phyloP scores from a whole-genome alignment of 768 basidiomycete genomes.

The Tylopilus subfusipes region DNA sequence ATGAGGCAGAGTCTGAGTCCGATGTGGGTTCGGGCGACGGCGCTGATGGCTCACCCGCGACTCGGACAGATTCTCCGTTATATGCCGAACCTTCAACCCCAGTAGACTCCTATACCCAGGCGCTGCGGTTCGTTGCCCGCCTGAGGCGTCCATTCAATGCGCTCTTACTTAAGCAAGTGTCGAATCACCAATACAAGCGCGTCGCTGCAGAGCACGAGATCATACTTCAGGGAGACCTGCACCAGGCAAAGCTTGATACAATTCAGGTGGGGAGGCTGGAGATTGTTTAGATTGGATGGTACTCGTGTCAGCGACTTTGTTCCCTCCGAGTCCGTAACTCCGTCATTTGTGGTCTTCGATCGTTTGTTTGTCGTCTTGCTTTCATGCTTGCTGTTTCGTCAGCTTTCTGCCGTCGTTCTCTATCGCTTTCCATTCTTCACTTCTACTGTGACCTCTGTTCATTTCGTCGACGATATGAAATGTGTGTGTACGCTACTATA shows the following conservation, averaged over 20 bases:
- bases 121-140: background rate
- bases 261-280: background rate
- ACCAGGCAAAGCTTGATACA: background rate
- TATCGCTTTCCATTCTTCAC: too few species aligned
- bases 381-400: too few species aligned
- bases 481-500: too few species aligned
- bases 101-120: background rate
- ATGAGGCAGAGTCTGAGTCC: too few species aligned
- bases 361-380: too few species aligned
- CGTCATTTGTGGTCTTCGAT: too few species aligned
- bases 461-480: too few species aligned
- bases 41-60: background rate
- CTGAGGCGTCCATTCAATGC: constrained; percentile 1
- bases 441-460: too few species aligned
- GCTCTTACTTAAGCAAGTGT: background rate
- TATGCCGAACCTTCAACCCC: background rate
- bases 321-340: too few species aligned
- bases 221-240: background rate
- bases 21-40: too few species aligned
- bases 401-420: too few species aligned
- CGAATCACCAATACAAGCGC: background rate
- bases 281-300: background rate
- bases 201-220: constrained; percentile 2
- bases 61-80: background rate
- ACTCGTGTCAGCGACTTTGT: too few species aligned